Evolutionary conservation across 768 basidiomycete species (phyloP).

Genomic region (Leccinum sublutescens): DNA sequence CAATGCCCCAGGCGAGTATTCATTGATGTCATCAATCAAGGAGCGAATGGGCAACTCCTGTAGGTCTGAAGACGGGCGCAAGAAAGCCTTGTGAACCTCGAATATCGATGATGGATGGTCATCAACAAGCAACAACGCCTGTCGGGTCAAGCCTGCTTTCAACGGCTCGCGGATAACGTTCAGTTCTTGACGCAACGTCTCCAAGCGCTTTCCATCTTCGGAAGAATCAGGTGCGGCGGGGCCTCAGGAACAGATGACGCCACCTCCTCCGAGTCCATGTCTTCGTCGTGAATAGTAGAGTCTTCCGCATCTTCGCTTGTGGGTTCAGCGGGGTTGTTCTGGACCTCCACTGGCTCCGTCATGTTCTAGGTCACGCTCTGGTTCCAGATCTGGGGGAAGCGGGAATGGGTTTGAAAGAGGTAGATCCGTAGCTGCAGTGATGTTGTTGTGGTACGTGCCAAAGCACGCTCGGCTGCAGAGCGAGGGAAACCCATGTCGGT

Average conservation of each 20-base stretch:
- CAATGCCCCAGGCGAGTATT: conserved; percentile 61
- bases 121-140: conserved; percentile 78
- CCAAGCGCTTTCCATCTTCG: conserved; percentile 43
- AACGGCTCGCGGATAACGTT: conserved; percentile 64
- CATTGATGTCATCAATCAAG: conserved; percentile 75
- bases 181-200: conserved; percentile 66
- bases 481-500: conserved; percentile 97
- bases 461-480: conserved; percentile 80
- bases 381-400: conserved; percentile 58
- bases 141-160: conserved; percentile 59
- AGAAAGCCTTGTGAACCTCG: conserved; percentile 81
- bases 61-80: conserved; percentile 56
- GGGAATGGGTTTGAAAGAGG: conserved; percentile 81
- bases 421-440: conserved; percentile 84
- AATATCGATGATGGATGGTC: conserved; percentile 86
- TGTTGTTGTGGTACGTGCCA: conserved; percentile 86
- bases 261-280: conserved; percentile 26
- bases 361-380: conserved; percentile 23
- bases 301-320: conserved; percentile 27
- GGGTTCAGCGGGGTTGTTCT: conserved; percentile 30
- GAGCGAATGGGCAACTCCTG: conserved; percentile 65
- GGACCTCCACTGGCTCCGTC: conserved; percentile 12
- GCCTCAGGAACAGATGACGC: conserved; percentile 18
- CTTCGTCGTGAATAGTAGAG: conserved; percentile 26
- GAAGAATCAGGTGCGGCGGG: conserved; percentile 12